Conservation (phyloP, 176 grass and related monocot species). For the Elymus sibiricus region DNA sequence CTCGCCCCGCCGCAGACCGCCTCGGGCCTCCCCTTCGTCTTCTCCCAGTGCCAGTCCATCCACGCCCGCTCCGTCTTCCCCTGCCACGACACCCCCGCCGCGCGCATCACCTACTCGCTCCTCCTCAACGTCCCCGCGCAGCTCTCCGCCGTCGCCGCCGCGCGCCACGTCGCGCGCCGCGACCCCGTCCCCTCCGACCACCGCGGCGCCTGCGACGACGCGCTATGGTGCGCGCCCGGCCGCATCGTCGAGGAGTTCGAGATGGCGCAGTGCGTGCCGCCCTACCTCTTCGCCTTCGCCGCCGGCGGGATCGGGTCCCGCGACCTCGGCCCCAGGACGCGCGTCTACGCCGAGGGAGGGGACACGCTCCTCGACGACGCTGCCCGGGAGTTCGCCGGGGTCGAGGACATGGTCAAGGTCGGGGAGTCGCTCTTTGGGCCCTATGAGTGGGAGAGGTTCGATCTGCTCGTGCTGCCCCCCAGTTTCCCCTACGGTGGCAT, state of each 20-base stretch:
- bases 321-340: constrained; percentile 75
- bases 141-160: constrained; percentile 81
- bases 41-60: constrained; percentile 93
- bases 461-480: constrained; percentile 79
- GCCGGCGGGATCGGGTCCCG: constrained; percentile 63
- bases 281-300: constrained; percentile 94
- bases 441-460: constrained; percentile 93
- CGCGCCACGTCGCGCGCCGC: constrained; percentile 53
- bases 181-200: constrained; percentile 56
- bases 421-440: constrained; percentile 82
- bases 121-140: constrained; percentile 67
- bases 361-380: constrained; percentile 60
- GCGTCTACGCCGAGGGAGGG: constrained; percentile 78
- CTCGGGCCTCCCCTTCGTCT: constrained; percentile 56
- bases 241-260: constrained; percentile 83
- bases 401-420: constrained; percentile 86
- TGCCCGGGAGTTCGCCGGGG: constrained; percentile 79
- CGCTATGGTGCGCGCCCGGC: constrained; percentile 58
- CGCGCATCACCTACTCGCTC: constrained; percentile 63
- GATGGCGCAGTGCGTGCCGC: constrained; percentile 88
- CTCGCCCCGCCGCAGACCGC: constrained; percentile 54
- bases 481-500: constrained; percentile 95
- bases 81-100: constrained; percentile 79
- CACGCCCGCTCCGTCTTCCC: constrained; percentile 94
- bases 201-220: constrained; percentile 49